Percentiles rank a stretch among this genome's conserved stretches.
These are phyloP conservation scores for Chrysoporthe cubensis DNA, from an alignment of 2,329 filamentous ascomycete species.

Conservation along the genomic window DNA sequence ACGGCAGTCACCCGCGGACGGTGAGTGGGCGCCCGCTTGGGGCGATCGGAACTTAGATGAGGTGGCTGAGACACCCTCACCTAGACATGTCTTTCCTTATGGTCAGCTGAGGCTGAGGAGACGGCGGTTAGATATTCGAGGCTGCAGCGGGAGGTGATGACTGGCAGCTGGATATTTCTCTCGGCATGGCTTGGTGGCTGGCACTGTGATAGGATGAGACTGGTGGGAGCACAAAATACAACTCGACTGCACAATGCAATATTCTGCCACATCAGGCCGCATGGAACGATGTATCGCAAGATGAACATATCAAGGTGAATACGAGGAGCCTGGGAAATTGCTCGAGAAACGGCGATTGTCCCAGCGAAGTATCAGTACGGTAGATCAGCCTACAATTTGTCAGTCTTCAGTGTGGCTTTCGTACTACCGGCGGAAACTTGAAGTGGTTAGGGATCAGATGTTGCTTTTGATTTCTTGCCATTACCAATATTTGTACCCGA, in stretches of 20 bases:
- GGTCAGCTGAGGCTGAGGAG: neutral
- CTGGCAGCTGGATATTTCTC: neutral
- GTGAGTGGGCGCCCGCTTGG: neutral
- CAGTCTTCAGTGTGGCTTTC: neutral
- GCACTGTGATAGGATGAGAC: neutral
- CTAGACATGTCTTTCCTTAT: neutral
- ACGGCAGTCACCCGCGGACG: neutral
- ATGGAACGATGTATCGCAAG: neutral
- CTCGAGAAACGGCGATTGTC: neutral
- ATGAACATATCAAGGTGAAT: neutral
- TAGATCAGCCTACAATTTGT: neutral
- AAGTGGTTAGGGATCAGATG: neutral
- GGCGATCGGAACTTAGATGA: neutral
- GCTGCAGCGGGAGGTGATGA: neutral
- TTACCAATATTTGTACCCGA: neutral
- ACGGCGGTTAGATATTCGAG: neutral
- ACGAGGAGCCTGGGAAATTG: neutral
- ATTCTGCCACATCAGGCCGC: neutral
- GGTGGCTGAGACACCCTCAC: neutral
- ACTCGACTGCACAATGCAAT: neutral
- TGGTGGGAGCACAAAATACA: neutral
- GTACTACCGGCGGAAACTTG: neutral
- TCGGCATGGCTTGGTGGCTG: no score
- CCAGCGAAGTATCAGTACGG: neutral
- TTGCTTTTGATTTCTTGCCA: neutral